These are phyloP conservation scores for Lasiodiplodia theobromae DNA, from an alignment of 2,329 filamentous ascomycete genomes.

Conservation along the genomic window DNA sequence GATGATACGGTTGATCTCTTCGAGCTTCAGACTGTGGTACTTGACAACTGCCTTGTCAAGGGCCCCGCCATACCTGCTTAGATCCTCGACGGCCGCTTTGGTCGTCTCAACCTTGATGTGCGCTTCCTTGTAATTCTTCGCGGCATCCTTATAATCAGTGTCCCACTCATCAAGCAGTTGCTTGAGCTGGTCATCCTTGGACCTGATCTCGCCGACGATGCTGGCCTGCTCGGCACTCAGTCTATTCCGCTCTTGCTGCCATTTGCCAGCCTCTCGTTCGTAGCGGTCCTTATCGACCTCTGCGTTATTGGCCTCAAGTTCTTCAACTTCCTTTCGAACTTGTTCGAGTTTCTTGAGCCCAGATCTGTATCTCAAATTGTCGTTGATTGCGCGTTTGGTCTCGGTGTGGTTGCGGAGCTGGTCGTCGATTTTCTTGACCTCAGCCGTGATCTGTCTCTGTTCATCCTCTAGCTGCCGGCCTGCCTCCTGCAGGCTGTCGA, in stretches of 20 bases:
- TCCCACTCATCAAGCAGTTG: conserved; percentile 81
- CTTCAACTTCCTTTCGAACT: conserved; percentile 72
- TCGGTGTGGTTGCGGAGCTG: conserved; percentile 80
- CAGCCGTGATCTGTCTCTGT: conserved; percentile 69
- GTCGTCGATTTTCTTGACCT: conserved; percentile 79
- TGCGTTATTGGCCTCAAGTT: conserved; percentile 80
- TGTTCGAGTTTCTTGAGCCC: conserved; percentile 72
- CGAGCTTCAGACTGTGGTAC: conserved; percentile 96
- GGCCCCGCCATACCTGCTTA: conserved; percentile 80
- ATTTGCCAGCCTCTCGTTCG: conserved; percentile 69
- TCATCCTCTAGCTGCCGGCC: conserved; percentile 72
- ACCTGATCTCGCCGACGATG: conserved; percentile 79
- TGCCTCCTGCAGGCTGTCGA: conserved; percentile 70
- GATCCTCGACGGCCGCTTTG: conserved; percentile 89
- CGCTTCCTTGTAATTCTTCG: conserved; percentile 79
- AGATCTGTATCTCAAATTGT: conserved; percentile 87
- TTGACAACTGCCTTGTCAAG: conserved; percentile 98
- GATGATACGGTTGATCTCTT: conserved; percentile 94
- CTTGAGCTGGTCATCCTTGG: conserved; percentile 81
- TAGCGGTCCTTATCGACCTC: conserved; percentile 82
- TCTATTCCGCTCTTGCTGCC: conserved; percentile 72
- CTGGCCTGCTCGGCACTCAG: conserved; percentile 76
- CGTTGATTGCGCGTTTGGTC: conserved; percentile 83
- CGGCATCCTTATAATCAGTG: conserved; percentile 84
- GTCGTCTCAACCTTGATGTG: conserved; percentile 92